Evolutionary conservation across 768 basidiomycete genomes (phyloP).

Genomic region (Pleurotus ostreatus): DNA sequence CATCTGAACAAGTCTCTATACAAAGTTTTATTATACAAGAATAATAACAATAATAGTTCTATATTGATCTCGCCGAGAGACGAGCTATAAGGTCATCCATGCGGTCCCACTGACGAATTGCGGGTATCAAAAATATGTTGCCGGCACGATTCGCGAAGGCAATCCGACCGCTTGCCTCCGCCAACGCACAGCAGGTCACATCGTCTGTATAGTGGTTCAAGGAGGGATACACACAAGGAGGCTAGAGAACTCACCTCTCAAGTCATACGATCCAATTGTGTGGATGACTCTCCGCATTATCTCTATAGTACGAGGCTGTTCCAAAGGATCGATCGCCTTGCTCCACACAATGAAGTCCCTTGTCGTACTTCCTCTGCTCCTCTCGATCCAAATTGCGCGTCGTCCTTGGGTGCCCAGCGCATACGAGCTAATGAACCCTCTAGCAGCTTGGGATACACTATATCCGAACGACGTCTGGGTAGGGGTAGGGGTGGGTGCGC

Average conservation of each 20-base stretch:
- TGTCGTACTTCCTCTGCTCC: conserved; percentile 35
- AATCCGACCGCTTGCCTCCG: background rate
- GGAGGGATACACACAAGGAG: background rate
- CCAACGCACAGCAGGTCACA: conserved; percentile 1
- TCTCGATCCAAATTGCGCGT: conserved; percentile 55
- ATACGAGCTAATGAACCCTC: conserved; percentile 49
- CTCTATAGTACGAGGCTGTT: background rate
- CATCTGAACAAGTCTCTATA: too few species aligned
- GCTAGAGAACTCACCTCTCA: background rate
- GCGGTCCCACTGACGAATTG: background rate
- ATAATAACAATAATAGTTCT: too few species aligned
- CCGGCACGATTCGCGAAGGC: conserved; percentile 1
- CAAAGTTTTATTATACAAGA: too few species aligned
- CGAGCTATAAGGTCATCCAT: too few species aligned
- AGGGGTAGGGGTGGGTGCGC: conserved; percentile 12
- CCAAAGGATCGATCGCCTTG: background rate
- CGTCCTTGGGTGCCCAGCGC: conserved; percentile 43
- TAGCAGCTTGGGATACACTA: conserved; percentile 9
- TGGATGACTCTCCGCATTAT: conserved; percentile 1
- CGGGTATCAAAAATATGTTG: background rate
- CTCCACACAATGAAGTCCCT: conserved; percentile 44
- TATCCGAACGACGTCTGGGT: conserved; percentile 8
- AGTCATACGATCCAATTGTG: conserved; percentile 3
- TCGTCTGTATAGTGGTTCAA: background rate
- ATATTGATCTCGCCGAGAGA: too few species aligned